These are phyloP conservation scores for Kewa caespitosa DNA, from an alignment of 179 eudicot genomes.

Conservation along the genomic window DNA sequence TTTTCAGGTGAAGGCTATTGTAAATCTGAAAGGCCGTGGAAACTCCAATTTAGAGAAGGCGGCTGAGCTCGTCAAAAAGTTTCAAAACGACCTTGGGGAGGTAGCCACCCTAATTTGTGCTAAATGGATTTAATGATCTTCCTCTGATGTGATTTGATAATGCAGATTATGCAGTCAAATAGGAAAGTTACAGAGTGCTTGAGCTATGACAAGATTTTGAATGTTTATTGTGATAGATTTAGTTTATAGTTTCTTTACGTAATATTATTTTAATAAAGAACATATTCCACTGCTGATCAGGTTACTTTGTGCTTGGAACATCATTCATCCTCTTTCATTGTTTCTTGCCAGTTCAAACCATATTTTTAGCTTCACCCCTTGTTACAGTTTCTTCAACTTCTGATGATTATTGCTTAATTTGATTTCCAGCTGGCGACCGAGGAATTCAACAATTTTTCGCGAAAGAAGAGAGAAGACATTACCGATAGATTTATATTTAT, in stretches of 20 bases:
- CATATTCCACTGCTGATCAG: too few relatives aligned
- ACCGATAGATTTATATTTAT: constrained; percentile 54
- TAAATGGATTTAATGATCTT: constrained; percentile 8
- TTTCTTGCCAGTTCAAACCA: neutral
- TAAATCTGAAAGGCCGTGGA: constrained; percentile 86
- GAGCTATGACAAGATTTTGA: neutral
- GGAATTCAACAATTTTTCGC: constrained; percentile 62
- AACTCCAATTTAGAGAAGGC: constrained; percentile 64
- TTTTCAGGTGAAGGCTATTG: constrained; percentile 79
- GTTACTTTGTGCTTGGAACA: neutral
- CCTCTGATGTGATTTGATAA: neutral
- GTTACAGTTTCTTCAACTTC: neutral
- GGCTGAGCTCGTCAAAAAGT: constrained; percentile 66
- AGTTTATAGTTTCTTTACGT: neutral
- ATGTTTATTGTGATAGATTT: neutral
- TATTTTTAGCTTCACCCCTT: neutral
- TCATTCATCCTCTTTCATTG: neutral
- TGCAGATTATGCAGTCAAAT: constrained; percentile 9
- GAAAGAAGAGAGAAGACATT: constrained; percentile 34
- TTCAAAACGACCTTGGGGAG: constrained; percentile 87
- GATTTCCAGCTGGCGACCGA: constrained; percentile 64
- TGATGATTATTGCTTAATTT: constrained; percentile 5
- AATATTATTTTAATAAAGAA: neutral
- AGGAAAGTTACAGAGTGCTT: constrained; percentile 1
- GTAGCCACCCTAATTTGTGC: constrained; percentile 34